phyloP scores from a whole-genome alignment of 768 basidiomycete genomes.

The Lactarius pseudohatsudake region DNA sequence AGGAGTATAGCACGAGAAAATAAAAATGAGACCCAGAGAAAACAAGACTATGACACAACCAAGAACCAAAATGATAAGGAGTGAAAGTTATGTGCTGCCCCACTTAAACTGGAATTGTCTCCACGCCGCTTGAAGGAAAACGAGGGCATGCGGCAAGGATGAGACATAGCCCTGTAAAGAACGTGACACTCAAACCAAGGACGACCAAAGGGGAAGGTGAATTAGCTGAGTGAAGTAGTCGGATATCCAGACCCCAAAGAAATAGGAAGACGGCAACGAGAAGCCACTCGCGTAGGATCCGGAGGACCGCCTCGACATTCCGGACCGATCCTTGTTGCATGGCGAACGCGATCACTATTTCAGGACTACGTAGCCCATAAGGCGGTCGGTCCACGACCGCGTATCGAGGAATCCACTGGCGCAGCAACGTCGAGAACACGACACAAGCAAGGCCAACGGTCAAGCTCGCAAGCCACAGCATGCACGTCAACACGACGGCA shows the following conservation, averaged over 20 bases:
- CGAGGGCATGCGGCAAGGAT: slow-evolving; percentile 1
- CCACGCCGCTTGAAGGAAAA: background rate
- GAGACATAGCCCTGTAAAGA: slow-evolving; percentile 12
- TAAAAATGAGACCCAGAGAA: no score
- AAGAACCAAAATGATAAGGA: background rate
- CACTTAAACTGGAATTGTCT: background rate
- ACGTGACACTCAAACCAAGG: background rate
- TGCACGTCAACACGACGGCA: background rate
- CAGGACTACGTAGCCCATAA: background rate
- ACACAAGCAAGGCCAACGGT: slow-evolving; percentile 8
- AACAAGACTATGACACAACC: no score
- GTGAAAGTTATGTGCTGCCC: background rate
- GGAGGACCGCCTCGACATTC: background rate
- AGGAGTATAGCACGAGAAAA: no score
- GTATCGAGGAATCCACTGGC: background rate
- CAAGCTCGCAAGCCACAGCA: slow-evolving; percentile 15
- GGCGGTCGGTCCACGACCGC: background rate
- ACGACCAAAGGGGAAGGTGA: background rate
- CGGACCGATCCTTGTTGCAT: background rate
- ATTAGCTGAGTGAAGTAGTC: background rate
- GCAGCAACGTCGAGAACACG: background rate
- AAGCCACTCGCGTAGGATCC: background rate
- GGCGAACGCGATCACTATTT: background rate
- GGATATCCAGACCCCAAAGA: slow-evolving; percentile 9
- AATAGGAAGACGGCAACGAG: slow-evolving; percentile 10